Conservation (phyloP, 2,329 filamentous ascomycete species). For the Arthrobotrys iridis region DNA sequence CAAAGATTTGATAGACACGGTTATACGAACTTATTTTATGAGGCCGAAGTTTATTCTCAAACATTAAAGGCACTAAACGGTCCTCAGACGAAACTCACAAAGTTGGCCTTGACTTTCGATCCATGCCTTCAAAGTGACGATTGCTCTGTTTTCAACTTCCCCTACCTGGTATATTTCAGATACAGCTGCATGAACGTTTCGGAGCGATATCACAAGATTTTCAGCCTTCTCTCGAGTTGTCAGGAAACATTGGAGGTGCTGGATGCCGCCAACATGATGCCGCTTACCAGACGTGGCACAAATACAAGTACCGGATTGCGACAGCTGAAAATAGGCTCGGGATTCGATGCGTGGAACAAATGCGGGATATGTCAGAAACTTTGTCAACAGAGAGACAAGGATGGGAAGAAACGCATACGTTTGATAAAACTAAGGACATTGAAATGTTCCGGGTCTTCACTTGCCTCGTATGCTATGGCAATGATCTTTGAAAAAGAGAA, state of each 20-base stretch:
- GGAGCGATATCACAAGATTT: background rate
- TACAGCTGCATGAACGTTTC: background rate
- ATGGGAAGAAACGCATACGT: background rate
- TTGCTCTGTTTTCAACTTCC: conserved; percentile 9
- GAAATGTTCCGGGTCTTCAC: background rate
- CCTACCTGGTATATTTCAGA: background rate
- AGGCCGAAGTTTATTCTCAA: background rate
- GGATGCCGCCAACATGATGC: background rate
- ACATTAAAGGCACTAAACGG: background rate
- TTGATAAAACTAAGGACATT: conserved; percentile 3
- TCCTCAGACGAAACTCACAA: background rate
- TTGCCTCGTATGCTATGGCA: background rate
- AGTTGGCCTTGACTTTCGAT: conserved; percentile 1
- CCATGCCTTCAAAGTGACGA: background rate
- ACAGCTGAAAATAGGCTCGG: background rate
- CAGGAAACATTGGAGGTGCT: conserved; percentile 10
- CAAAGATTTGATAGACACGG: background rate
- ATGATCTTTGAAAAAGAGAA: background rate
- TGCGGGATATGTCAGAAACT: background rate
- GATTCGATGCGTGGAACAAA: background rate
- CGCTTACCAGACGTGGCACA: no score
- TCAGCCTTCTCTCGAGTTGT: conserved; percentile 13
- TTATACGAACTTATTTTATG: background rate
- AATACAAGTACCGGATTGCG: no score
- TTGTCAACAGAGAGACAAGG: background rate